Base-by-base conservation (phyloP, 331 rosid genomes). In the Cucumis variabilis region DNA sequence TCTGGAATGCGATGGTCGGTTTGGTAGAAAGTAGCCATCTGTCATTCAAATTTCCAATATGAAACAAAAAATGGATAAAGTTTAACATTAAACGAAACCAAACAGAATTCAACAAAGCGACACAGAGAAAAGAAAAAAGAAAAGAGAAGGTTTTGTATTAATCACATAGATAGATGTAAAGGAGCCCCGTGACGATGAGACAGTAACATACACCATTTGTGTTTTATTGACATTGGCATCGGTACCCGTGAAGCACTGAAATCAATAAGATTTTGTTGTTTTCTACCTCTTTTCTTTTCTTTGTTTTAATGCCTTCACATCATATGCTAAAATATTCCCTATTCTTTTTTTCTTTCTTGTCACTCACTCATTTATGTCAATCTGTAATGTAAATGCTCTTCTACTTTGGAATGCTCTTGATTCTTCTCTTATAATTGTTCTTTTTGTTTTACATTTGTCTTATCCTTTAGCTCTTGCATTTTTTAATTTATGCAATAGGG, bases 171-270 rank as follows among this genome's bases (percentile, higher is more conserved):
- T 79, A 27, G 17, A 27, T 51, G 11, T 12, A 50, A 80, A 80
- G 25, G 25, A 41, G 60, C 3, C 85, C 85, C 69, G 85, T 80
- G 84, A 79, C 10, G 73, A 25, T 28, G 15, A 44, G 82, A n/a
- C n/a, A 50, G 16, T 50, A 14, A 76, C 33, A 23, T 13, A 13
- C 33, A 68, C 6, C 6, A 9, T 44, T 19, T 78, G 13, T 63
- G 68, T 13, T 13, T 14, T 13, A 9, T 23, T 7, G 48, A 7
- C 10, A n/a, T 46, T 78, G 23, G 9, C 14, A 53, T 20, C n/a
- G 70, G 7, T 11, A n/a, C 86, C 86, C 86, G 86, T 83, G 86
- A 83, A 62, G 33, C 85, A 82, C n/a, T 16, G 48, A 70, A 37
- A 5, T 30, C 8, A 17, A 41, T 16, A 72, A 9, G 24, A 8